Conservation (phyloP, 139 green algal genomes). For the Coelastrella sp. region DNA sequence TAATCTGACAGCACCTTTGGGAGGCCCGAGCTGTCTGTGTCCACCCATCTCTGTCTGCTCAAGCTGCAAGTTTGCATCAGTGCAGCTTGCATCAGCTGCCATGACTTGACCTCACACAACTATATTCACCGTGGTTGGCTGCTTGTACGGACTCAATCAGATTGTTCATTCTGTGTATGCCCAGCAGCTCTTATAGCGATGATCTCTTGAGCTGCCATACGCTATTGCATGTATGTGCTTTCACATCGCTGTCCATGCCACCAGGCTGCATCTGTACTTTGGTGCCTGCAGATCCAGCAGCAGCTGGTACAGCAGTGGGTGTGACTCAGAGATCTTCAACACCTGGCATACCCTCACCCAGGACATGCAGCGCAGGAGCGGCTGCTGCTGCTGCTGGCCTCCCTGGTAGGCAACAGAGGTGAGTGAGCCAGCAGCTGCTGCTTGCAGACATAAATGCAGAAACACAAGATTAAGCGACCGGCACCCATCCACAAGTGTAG, state of each 20-base stretch:
- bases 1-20: no score
- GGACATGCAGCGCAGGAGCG: not conserved
- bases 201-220: no score
- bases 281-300: not conserved
- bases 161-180: not conserved
- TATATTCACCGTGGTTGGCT: no score
- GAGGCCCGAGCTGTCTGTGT: no score
- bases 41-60: no score
- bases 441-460: not conserved
- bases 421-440: not conserved
- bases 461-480: no score
- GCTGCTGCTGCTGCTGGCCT: not conserved
- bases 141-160: not conserved
- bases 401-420: constrained; percentile 5
- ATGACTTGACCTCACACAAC: no score
- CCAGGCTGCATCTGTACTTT: not conserved
- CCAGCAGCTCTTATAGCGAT: not conserved
- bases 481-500: no score
- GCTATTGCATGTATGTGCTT: no score
- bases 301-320: not conserved
- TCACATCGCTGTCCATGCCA: no score
- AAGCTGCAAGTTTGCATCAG: no score
- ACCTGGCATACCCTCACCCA: constrained; percentile 1
- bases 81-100: no score
- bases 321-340: not conserved